phyloP scores from a whole-genome alignment of 768 basidiomycete genomes.

The Auriscalpium orientale region DNA sequence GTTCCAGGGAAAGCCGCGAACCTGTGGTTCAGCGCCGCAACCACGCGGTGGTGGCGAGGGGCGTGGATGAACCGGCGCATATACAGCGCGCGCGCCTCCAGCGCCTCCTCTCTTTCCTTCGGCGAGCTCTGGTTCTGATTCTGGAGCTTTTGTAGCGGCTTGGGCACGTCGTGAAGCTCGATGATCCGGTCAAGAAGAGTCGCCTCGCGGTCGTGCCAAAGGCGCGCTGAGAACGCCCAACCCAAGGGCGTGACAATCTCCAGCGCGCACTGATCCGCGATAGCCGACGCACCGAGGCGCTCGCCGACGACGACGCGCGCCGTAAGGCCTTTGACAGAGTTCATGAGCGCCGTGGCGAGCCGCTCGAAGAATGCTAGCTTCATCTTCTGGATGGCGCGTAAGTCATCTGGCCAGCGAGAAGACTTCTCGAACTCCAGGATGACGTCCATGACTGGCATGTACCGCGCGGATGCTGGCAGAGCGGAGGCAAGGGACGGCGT shows the following conservation, averaged over 20 bases:
- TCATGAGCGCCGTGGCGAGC: slow-evolving; percentile 60
- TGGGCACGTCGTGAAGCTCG: slow-evolving; percentile 29
- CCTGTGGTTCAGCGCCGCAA: slow-evolving; percentile 73
- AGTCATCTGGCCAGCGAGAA: slow-evolving; percentile 90
- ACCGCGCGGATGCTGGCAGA: slow-evolving; percentile 54
- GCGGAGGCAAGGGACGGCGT: slow-evolving; percentile 41
- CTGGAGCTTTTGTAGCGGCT: slow-evolving; percentile 13
- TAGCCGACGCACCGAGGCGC: slow-evolving; percentile 37
- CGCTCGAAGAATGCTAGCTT: slow-evolving; percentile 89
- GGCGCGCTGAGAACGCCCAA: slow-evolving; percentile 78
- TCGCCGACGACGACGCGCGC: slow-evolving; percentile 56
- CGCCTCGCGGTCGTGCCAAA: slow-evolving; percentile 85
- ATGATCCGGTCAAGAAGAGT: slow-evolving; percentile 67
- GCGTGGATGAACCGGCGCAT: slow-evolving; percentile 67
- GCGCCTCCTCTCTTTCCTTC: slow-evolving; percentile 47
- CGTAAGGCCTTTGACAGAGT: slow-evolving; percentile 38
- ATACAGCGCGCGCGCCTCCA: slow-evolving; percentile 53
- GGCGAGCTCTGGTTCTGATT: slow-evolving; percentile 19
- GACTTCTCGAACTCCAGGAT: slow-evolving; percentile 90
- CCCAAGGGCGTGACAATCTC: slow-evolving; percentile 78
- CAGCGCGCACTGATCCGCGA: slow-evolving; percentile 62
- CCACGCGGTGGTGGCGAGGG: slow-evolving; percentile 79
- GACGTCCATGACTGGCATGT: slow-evolving; percentile 63
- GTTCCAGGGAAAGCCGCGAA: slow-evolving; percentile 77
- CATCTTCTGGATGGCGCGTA: slow-evolving; percentile 86